Evolutionary conservation across 2,329 filamentous ascomycete genomes (phyloP), one percentile per base, ranked within the genome.

Genomic region (Aspergillus neotritici): DNA sequence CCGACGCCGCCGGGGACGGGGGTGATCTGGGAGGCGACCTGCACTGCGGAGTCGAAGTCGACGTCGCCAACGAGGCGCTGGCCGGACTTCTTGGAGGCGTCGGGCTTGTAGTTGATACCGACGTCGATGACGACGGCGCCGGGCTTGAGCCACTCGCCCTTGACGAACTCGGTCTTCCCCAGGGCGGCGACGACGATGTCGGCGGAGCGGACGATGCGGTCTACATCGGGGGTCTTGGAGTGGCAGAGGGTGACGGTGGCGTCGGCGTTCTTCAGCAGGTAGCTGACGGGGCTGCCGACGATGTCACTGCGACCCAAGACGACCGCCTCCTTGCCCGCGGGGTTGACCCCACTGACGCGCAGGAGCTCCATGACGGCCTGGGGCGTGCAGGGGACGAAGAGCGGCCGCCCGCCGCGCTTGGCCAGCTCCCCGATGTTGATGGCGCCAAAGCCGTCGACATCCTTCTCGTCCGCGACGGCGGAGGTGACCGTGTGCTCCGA

Each of bases 41-140:
- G 76, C 12, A 77, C 78, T 12, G 91, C 91, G 34, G 86, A 82
- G 40, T 89, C 88, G 57, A 83, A 97, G 59, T 98, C 89, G 33
- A 98, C 93, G 65, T 98, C 93, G 47, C 93, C 93, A 5, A 97
- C 91, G 15, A 98, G 79, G 52, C 90, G 82, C 66, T 93, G 81
- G 29, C 93, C 93, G 10, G 88, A 94, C 74, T 96, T 96, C 74
- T 86, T 95, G 49, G 85, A 84, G 31, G 82, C 75, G 63, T 98
- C 93, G 5, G 87, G 80, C 44, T 97, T 83, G 74, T 89, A 96
- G 74, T 98, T 98, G 53, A 90, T 98, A 49, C 93, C 93, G 13
- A 98, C 93, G 61, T 98, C 93, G 59, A 98, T 94, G 32, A 98
- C 89, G 5, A 98, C 85, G n/a, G 80, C 88, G 30, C 90, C 93